These are phyloP conservation scores for Globisporangium lucens DNA, from an alignment of 352 stramenopile species.

Conservation along the genomic window DNA sequence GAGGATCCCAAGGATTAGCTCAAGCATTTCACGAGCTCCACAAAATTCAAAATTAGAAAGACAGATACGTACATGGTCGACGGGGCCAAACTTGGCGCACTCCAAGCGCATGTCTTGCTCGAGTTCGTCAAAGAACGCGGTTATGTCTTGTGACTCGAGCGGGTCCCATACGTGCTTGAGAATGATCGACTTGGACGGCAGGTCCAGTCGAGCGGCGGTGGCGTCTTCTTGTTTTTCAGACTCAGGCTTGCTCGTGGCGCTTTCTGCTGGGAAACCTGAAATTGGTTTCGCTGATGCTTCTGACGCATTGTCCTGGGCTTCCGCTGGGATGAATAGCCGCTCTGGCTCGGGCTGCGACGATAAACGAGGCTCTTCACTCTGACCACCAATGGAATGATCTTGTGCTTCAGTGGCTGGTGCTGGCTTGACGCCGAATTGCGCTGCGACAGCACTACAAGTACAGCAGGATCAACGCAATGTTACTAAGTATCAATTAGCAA, in stretches of 20 bases:
- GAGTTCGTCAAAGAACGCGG: conserved; percentile 67
- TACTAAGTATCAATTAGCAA: background rate
- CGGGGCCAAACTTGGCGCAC: conserved; percentile 61
- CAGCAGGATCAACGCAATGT: background rate
- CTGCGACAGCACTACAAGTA: conserved; percentile 37
- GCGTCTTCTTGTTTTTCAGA: background rate
- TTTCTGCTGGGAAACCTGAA: background rate
- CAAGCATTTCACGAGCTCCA: too few relatives aligned
- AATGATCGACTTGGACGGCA: conserved; percentile 64
- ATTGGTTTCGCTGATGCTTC: background rate
- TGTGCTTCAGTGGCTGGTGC: background rate
- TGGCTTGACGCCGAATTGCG: conserved; percentile 44
- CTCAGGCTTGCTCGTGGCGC: background rate
- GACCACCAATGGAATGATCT: background rate
- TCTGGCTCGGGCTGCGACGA: conserved; percentile 15
- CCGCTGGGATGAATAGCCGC: conserved; percentile 8
- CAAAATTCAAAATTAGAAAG: too few relatives aligned
- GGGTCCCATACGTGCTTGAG: conserved; percentile 63
- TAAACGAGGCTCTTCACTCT: background rate
- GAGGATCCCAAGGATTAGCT: background rate
- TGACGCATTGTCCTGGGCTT: background rate
- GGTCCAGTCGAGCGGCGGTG: conserved; percentile 17
- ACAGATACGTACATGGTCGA: conserved; percentile 40
- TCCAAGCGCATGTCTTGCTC: conserved; percentile 76
- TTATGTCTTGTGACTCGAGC: conserved; percentile 38